Conservation (phyloP, 768 basidiomycete species). For the Chalciporus pseudorubinellus region DNA sequence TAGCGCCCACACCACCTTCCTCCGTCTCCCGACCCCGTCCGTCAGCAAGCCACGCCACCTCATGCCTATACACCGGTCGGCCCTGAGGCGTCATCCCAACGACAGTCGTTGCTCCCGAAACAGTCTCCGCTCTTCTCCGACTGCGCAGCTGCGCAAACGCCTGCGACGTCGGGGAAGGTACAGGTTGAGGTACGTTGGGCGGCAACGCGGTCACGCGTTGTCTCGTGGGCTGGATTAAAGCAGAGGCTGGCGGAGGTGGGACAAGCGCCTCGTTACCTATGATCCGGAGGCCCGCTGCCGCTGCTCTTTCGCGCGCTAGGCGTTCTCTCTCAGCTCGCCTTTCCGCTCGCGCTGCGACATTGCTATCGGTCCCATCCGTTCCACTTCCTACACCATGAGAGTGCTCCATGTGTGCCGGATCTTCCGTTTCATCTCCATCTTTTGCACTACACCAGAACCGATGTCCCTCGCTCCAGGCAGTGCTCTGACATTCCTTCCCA, state of each 20-base stretch:
- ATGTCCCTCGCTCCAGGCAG: constrained; percentile 95
- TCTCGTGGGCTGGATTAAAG: constrained; percentile 17
- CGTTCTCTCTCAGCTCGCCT: constrained; percentile 40
- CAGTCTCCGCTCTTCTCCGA: constrained; percentile 35
- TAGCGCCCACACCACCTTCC: constrained; percentile 17
- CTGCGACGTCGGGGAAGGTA: constrained; percentile 21
- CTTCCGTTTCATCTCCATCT: constrained; percentile 46
- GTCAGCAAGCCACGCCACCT: constrained; percentile 27
- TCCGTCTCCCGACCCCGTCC: constrained; percentile 16
- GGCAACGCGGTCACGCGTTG: constrained; percentile 31
- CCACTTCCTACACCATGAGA: constrained; percentile 3
- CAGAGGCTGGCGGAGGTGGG: constrained; percentile 14
- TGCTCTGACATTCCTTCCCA: constrained; percentile 94
- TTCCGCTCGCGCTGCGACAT: constrained; percentile 27
- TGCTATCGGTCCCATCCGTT: constrained; percentile 12
- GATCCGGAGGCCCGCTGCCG: constrained; percentile 10
- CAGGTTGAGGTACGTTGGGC: constrained; percentile 20
- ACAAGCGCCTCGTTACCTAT: constrained; percentile 13
- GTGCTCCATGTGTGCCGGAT: constrained; percentile 29
- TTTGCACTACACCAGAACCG: constrained; percentile 88
- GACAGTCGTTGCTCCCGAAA: constrained; percentile 29
- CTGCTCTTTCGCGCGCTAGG: constrained; percentile 24
- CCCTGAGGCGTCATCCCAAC: constrained; percentile 29
- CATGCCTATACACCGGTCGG: constrained; percentile 29
- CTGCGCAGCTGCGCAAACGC: constrained; percentile 22